Conservation (phyloP, 345 rosid species). For the Populus deltoides region DNA sequence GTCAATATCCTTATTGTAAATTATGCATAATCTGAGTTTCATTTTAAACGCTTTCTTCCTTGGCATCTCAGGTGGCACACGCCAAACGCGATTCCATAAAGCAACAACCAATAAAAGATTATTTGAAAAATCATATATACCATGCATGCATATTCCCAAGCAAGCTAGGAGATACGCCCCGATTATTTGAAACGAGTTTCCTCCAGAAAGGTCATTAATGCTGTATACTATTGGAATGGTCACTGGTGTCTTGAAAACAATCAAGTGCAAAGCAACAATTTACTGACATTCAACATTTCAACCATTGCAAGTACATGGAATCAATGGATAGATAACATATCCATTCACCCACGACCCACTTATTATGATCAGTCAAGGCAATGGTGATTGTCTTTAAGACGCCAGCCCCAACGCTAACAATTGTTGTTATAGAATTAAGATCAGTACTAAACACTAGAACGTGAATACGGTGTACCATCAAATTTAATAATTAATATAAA, state of each 20-base stretch:
- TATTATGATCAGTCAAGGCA: background rate
- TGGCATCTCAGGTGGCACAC: background rate
- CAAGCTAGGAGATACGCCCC: background rate
- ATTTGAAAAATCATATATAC: background rate
- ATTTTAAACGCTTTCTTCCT: background rate
- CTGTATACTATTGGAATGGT: background rate
- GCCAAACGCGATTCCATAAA: background rate
- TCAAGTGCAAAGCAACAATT: background rate
- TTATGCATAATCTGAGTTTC: background rate
- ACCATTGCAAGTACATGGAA: background rate
- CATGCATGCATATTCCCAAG: background rate
- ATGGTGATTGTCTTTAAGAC: background rate
- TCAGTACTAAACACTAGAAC: too few relatives aligned
- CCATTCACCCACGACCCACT: background rate
- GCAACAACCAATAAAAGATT: background rate
- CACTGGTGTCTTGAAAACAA: background rate
- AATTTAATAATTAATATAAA: too few relatives aligned
- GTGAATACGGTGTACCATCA: too few relatives aligned
- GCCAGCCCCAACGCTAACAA: background rate
- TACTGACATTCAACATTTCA: background rate
- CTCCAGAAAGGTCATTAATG: background rate
- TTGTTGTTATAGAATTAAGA: too few relatives aligned
- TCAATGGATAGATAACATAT: background rate
- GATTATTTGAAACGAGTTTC: background rate
- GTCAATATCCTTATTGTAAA: too few relatives aligned